Conservation (phyloP, 2,329 filamentous ascomycete species). For the Trichocomaceae sp. region DNA sequence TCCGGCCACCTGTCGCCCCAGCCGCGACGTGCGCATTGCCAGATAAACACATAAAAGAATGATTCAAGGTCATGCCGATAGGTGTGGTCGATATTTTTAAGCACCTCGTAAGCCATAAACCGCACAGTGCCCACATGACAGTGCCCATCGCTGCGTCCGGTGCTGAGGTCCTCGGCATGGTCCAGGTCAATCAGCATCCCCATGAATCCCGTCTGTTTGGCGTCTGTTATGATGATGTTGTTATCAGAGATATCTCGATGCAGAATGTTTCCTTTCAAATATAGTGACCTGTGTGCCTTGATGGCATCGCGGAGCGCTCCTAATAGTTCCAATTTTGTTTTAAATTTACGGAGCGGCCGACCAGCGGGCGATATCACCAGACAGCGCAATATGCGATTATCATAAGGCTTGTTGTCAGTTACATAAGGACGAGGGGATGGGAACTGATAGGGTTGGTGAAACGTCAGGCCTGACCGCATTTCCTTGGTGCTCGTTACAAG, state of each 20-base stretch:
- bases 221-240: constrained; percentile 34
- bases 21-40: constrained; percentile 5
- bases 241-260: constrained; percentile 33
- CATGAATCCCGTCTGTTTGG: neutral
- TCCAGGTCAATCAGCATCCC: neutral
- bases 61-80: constrained; percentile 30
- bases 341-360: constrained; percentile 23
- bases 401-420: constrained; percentile 10
- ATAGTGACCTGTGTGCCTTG: constrained; percentile 32
- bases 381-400: constrained; percentile 27
- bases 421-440: constrained; percentile 1
- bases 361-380: constrained; percentile 27
- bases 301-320: constrained; percentile 30
- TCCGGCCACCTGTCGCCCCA: neutral
- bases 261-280: constrained; percentile 28
- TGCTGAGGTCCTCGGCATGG: constrained; percentile 4
- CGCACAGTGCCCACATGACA: constrained; percentile 26
- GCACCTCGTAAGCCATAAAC: constrained; percentile 32
- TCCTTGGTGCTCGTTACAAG: constrained; percentile 21
- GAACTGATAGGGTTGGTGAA: constrained; percentile 17
- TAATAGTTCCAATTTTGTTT: constrained; percentile 28
- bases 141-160: constrained; percentile 18
- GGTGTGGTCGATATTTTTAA: constrained; percentile 25
- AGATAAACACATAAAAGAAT: constrained; percentile 29
- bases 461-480: constrained; percentile 21